Conservation (phyloP, 306 rosid genomes). For the Cercis canadensis region DNA sequence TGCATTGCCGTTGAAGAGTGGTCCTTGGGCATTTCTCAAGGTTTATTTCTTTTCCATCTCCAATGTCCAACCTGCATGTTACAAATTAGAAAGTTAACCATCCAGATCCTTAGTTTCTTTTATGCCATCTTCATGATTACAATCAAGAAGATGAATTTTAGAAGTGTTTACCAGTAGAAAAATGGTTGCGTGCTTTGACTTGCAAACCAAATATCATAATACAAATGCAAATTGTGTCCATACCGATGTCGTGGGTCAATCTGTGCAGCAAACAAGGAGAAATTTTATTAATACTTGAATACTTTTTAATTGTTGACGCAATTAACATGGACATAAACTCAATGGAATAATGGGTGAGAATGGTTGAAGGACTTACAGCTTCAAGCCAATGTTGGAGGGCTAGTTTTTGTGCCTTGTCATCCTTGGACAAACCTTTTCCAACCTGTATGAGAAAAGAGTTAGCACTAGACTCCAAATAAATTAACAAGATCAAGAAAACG, state of each 20-base stretch:
- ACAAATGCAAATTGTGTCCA: constrained; percentile 89
- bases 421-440: constrained; percentile 97
- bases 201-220: constrained; percentile 80
- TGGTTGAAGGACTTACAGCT: constrained; percentile 59
- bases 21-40: constrained; percentile 69
- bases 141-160: neutral
- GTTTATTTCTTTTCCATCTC: constrained; percentile 82
- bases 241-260: constrained; percentile 97
- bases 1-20: constrained; percentile 78
- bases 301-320: neutral
- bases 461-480: neutral
- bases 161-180: constrained; percentile 74
- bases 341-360: neutral
- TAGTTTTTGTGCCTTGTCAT: constrained; percentile 91
- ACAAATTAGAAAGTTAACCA: constrained; percentile 23
- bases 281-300: constrained; percentile 5
- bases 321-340: neutral
- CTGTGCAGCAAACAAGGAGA: constrained; percentile 44
- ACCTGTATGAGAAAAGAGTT: constrained; percentile 48
- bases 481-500: neutral
- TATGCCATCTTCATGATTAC: neutral
- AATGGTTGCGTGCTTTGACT: constrained; percentile 89
- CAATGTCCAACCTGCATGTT: constrained; percentile 78
- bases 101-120: constrained; percentile 3
- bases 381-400: constrained; percentile 99